Conservation (phyloP, 106 monocot species). For the Cymbidium sinense region DNA sequence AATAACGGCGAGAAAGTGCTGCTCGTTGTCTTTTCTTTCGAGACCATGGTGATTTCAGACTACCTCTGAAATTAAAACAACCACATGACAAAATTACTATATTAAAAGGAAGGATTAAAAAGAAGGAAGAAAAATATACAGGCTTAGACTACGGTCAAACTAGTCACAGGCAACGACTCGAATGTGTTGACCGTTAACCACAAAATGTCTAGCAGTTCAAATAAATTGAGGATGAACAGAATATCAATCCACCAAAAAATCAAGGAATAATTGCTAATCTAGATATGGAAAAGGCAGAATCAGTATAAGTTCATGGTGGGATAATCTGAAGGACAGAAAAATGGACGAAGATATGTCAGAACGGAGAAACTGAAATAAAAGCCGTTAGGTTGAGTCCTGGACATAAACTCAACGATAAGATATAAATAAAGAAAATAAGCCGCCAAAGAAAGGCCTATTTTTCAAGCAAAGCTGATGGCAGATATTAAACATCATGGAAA, state of each 20-base stretch:
- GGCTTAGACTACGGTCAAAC: not conserved
- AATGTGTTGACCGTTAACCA: not conserved
- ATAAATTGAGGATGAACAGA: not conserved
- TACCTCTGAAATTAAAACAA: slow-evolving; percentile 30
- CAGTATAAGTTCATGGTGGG: not conserved
- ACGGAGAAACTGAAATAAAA: not conserved
- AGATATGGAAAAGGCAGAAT: not conserved
- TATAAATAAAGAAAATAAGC: not conserved
- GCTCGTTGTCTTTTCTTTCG: slow-evolving; percentile 50
- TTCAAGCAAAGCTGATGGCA: no score
- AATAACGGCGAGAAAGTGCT: slow-evolving; percentile 40
- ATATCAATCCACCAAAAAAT: not conserved
- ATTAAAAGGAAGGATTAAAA: not conserved
- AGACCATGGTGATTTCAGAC: slow-evolving; percentile 64
- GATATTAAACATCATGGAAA: not conserved
- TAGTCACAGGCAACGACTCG: not conserved
- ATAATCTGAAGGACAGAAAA: not conserved
- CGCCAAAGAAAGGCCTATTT: no score
- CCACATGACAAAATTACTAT: not conserved
- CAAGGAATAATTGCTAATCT: not conserved
- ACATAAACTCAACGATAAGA: not conserved
- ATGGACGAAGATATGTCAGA: no score
- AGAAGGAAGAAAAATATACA: not conserved
- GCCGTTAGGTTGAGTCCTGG: not conserved
- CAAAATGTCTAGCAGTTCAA: not conserved